Base-by-base conservation (phyloP, 495 filamentous ascomycete genomes). In the Massariosphaeria phaeospora region DNA sequence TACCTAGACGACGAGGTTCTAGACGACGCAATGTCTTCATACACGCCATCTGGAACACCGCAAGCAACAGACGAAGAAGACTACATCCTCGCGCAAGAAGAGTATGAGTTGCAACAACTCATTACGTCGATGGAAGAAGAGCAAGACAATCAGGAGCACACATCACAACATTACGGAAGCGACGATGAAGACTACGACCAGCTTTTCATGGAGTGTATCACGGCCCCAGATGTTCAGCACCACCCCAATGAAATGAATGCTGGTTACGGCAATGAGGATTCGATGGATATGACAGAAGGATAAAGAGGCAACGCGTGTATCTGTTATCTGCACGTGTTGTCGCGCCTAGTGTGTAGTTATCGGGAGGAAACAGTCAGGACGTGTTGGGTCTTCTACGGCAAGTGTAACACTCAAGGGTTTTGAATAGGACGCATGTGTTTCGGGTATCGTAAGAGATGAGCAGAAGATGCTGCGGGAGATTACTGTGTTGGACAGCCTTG, bases 401-500 rank as follows among this genome's bases (percentile, higher is more conserved):
- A n/a, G n/a, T n/a, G n/a, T n/a, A n/a, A n/a, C n/a, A n/a, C n/a
- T n/a, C n/a, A n/a, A n/a, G n/a, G n/a, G n/a, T n/a, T n/a, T n/a
- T n/a, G n/a, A n/a, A n/a, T n/a, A n/a, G n/a, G n/a, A n/a, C 6
- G 23, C 31, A 38, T 54, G 34, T 59, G 44, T 21, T 59, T 27
- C 31, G 53, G 49, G 42, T 55, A 54, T 54, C 30, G 20, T 34
- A 3, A 43, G 31, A 36, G 21, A 45, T 31, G 48, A 20, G 17
- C 39, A 21, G 21, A 10, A 15, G 15, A 26, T 18, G 17, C 27
- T 26, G 17, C 49, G 38, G 18, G 27, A 55, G 26, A 51, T 77
- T 70, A 90, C 73, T 90, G 86, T 53, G 81, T 79, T 55, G 81
- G 79, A 72, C 87, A 91, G 9, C 80, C 78, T 44, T 84, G 77